Evolutionary conservation across 768 basidiomycete species (phyloP).

Genomic region (Pisolithus orientalis): DNA sequence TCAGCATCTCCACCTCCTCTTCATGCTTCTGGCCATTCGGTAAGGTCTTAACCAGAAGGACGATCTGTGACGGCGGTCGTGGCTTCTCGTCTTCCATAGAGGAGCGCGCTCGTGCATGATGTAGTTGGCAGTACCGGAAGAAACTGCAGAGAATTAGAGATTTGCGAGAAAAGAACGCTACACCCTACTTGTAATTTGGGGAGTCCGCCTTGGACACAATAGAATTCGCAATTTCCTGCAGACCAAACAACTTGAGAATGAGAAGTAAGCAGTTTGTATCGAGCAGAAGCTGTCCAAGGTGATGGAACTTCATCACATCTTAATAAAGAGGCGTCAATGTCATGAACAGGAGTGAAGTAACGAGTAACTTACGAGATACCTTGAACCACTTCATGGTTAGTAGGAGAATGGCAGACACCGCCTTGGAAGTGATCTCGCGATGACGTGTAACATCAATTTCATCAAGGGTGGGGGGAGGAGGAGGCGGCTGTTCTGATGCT

Average conservation of each 20-base stretch:
- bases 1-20: constrained; percentile 88
- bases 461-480: constrained; percentile 72
- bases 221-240: constrained; percentile 81
- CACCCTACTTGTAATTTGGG: constrained; percentile 71
- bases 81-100: constrained; percentile 58
- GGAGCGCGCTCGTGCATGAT: constrained; percentile 65
- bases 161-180: not conserved
- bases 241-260: constrained; percentile 96
- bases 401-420: constrained; percentile 89
- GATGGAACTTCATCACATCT: constrained; percentile 99
- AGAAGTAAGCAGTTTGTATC: constrained; percentile 93
- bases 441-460: constrained; percentile 92
- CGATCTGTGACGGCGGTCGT: constrained; percentile 52
- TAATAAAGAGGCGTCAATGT: constrained; percentile 3
- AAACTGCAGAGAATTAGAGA: constrained; percentile 50
- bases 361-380: constrained; percentile 73
- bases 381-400: constrained; percentile 97
- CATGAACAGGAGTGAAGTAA: not conserved
- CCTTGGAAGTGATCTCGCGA: constrained; percentile 96
- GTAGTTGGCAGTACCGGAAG: constrained; percentile 87
- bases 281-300: constrained; percentile 89
- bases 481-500: constrained; percentile 59
- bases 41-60: constrained; percentile 48
- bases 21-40: constrained; percentile 73
- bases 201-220: constrained; percentile 88